Evolutionary conservation across 2,329 filamentous ascomycete genomes (phyloP).

Genomic region (Fusarium sp.): DNA sequence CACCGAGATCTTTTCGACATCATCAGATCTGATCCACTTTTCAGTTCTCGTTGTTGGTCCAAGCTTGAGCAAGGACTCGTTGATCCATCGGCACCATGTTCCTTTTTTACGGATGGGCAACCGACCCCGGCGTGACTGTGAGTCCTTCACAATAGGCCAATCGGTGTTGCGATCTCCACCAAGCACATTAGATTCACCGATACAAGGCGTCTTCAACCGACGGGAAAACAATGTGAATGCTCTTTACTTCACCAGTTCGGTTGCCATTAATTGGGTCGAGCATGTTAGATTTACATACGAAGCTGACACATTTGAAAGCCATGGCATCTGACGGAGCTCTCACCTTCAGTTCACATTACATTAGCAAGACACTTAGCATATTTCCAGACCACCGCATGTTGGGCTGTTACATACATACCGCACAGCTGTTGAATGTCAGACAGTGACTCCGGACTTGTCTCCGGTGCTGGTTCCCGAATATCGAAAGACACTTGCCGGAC

Average conservation of each 20-base stretch:
- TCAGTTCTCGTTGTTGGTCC: conserved; percentile 11
- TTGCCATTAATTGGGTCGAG: not conserved
- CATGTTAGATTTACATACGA: not conserved
- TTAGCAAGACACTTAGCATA: not conserved
- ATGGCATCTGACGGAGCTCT: not conserved
- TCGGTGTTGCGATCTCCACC: conserved; percentile 1
- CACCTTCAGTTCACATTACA: not conserved
- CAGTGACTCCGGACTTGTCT: conserved; percentile 13
- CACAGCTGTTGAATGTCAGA: not conserved
- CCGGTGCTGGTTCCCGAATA: conserved; percentile 14
- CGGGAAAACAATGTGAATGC: not conserved
- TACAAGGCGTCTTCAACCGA: conserved; percentile 31
- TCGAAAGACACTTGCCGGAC: conserved; percentile 1
- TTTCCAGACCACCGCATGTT: not conserved
- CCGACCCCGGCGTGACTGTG: conserved; percentile 9
- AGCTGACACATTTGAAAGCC: not conserved
- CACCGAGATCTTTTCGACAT: conserved; percentile 40
- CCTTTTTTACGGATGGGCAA: conserved; percentile 5
- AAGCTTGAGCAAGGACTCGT: conserved; percentile 15
- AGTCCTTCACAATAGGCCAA: conserved; percentile 1
- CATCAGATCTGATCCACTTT: conserved; percentile 30
- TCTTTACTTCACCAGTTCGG: conserved; percentile 1
- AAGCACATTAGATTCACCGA: conserved; percentile 27
- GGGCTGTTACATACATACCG: not conserved
- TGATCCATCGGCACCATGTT: conserved; percentile 13